Base-by-base conservation (phyloP, 2,329 filamentous ascomycete genomes). In the Golovinomyces cichoracearum region DNA sequence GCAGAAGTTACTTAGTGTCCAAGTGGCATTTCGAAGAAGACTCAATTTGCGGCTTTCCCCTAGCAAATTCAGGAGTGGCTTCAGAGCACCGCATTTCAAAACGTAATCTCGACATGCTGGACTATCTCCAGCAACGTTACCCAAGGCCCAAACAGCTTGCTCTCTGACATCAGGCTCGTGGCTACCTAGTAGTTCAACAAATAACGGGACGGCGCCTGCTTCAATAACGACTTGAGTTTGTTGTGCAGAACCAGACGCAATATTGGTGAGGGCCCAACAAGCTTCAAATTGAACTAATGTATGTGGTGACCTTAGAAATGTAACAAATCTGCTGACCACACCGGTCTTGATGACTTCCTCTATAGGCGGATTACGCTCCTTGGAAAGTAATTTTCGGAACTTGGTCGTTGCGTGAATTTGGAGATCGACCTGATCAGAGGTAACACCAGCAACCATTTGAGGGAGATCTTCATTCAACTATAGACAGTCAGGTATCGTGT, bases 1-100 rank as follows among this genome's bases (percentile, higher is more conserved):
- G 70, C 90, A 98, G 69, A 98, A 98, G 72, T 98, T 98, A 74
- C 90, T 95, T 50, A 98, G 70, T 41, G 90, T 98, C 90, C 90
- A 98, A 22, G 90, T 98, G 31, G 90, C 90, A 63, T 98, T 98
- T 57, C 90, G 76, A 48, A 98, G 78, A 90, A 98, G 98, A 73
- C 86, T 95, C 50, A 98, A 71, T 73, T 98, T 98, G 61, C 90
- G 85, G 69, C 90, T 94, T 65, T 98, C 90, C 49, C 88, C 88
- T 50, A 98, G 77, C 41, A 98, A 74, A 60, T 76, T 76, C 50
- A 98, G 75, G 50, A 98, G 73, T 48, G 90, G 90, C 64, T 84
- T 84, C 48, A 98, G 75, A 53, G 90, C 90, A 59, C 86, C 86
- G 56, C 83, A 84, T 64, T 79, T 78, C 50, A 98, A 74, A 52